Base-by-base conservation (phyloP, 306 rosid genomes). In the Sophora flavescens region DNA sequence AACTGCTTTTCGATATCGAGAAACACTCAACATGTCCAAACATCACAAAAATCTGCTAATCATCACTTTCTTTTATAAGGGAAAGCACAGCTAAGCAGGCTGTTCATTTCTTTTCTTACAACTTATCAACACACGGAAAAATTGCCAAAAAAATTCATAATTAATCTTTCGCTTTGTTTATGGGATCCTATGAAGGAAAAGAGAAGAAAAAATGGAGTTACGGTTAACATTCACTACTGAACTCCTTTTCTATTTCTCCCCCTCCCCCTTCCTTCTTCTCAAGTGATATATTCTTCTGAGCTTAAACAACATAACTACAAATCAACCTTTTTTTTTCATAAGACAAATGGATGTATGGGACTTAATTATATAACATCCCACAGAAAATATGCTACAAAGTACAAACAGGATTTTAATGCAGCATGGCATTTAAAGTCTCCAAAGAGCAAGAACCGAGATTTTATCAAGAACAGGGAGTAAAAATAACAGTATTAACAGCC, bases 1-100 rank as follows among this genome's bases (percentile, higher is more conserved):
- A 70, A 53, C 51, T 33, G 41, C 32, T 59, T 59, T 58, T 18
- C 76, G 36, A 42, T 39, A 74, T 54, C 39, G 6, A 41, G 45
- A 52, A 14, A 63, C 14, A 45, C 54, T 52, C 6, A 16, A 41
- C 22, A 53, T n/a, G 32, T n/a, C 45, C 39, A 15, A 76, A 53
- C 66, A 42, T 41, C 60, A 39, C 28, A 64, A 39, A 64, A 38
- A 30, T 11, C 0, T 51, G 42, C 33, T 5, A 4, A 13, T 12
- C 8, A n/a, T n/a, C 39, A 61, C 62, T 69, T 69, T 11, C 53
- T n/a, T n/a, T 33, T 41, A 6, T 14, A 68, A 68, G 11, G 47
- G 56, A 65, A 52, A 39, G 65, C 30, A 39, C 54, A 75, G 17
- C 13, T 39, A 53, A 9, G 13, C 66, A 63, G 14, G 15, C 7